phyloP scores from a whole-genome alignment of 495 filamentous ascomycete species.

The Penicillium macrosclerotiorum region DNA sequence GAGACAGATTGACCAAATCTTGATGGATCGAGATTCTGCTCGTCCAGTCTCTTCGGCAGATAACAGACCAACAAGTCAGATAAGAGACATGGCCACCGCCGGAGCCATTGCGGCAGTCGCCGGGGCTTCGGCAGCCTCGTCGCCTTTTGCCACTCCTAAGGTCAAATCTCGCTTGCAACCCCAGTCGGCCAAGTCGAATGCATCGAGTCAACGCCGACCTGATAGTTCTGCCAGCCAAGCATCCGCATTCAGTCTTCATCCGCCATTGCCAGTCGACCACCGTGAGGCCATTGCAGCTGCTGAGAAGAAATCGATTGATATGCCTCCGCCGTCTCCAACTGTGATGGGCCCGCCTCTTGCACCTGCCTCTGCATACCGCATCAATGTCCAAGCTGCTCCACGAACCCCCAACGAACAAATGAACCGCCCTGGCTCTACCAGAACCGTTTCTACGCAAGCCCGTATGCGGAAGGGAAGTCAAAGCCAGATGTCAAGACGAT shows the following conservation, averaged over 20 bases:
- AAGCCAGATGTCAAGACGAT: constrained; percentile 65
- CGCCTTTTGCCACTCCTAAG: constrained; percentile 41
- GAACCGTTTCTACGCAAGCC: constrained; percentile 47
- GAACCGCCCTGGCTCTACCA: constrained; percentile 53
- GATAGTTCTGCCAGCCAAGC: constrained; percentile 66
- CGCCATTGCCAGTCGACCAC: constrained; percentile 80
- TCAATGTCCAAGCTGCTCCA: constrained; percentile 52
- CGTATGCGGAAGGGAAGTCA: constrained; percentile 39
- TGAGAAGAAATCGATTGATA: constrained; percentile 52
- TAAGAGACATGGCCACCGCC: constrained; percentile 25
- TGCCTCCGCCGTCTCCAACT: constrained; percentile 42
- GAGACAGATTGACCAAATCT: constrained; percentile 65
- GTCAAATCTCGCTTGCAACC: constrained; percentile 35
- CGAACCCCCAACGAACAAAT: constrained; percentile 62
- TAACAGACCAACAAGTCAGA: constrained; percentile 30
- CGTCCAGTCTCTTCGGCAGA: constrained; percentile 35
- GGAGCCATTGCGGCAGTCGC: constrained; percentile 3
- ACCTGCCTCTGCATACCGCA: constrained; percentile 75
- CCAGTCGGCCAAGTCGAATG: constrained; percentile 30
- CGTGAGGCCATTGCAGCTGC: constrained; percentile 82
- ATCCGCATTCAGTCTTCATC: constrained; percentile 48
- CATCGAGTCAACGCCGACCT: constrained; percentile 52
- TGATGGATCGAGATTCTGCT: constrained; percentile 45
- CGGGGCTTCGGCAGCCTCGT: constrained; percentile 8
- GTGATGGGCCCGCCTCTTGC: constrained; percentile 84